Evolutionary conservation across 768 basidiomycete genomes (phyloP), one percentile per base, ranked within the genome.

Genomic region (Hemileccinum impolitum): DNA sequence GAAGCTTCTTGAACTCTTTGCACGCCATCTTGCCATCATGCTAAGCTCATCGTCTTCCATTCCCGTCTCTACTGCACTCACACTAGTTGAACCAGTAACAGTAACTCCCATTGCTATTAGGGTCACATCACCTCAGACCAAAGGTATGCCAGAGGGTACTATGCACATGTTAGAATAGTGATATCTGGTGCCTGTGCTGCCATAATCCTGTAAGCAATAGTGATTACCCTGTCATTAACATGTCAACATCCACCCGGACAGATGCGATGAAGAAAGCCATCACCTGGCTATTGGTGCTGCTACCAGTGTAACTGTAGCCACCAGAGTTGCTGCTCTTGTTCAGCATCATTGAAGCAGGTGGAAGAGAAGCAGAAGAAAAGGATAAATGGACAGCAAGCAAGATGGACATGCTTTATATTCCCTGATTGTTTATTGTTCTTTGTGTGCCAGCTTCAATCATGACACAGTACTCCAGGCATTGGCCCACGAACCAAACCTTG

Each of bases 151-250:
- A 36, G 25, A 14, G 17, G 21, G 11, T 8, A 21, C 23, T 44
- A 65, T 73, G 3, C 59, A 81, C 80, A 23, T 53, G 65, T 84
- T 84, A 6, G 80, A 82, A 58, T 85, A 85, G 54, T 84, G 83
- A 50, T 84, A 85, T 1, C 78, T 73, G 37, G 53, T 64, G 3
- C 69, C 67, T 11, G 74, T 70, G 25, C 52, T 58, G 25, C 72
- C 73, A 35, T 74, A 73, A 56, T 77, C 68, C 42, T 81, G 80
- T 57, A 70, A 62, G 63, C 79, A 82, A 57, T 78, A 82, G 56
- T 82, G 79, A 57, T 84, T 85, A 2, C 81, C 83, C 81, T 83
- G 47, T 32, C 15, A 23, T 6, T 14, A 28, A 17, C 19, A 14
- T 10, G 10, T 47, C 36, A 15, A 19, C 3, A n/a, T n/a, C n/a